A percentile compares a stretch with the other conserved stretches of the same genome.
These are phyloP conservation scores for Kluyveromyces nonfermentans DNA, from an alignment of 805 yeast species.

Conservation along the genomic window DNA sequence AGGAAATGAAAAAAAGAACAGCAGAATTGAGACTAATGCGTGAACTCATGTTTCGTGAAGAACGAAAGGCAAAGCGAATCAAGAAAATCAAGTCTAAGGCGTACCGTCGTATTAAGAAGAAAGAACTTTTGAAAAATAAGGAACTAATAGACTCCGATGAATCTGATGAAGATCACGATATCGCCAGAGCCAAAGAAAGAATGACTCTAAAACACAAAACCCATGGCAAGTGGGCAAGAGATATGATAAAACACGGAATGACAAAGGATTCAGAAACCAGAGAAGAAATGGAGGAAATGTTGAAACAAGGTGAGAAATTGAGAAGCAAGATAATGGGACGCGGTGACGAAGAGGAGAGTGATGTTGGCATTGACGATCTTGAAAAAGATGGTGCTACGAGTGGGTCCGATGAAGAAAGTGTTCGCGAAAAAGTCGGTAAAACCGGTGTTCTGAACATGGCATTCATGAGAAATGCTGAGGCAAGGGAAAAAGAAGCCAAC, in stretches of 20 bases:
- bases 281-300: slow-evolving; percentile 90
- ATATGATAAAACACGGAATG: slow-evolving; percentile 83
- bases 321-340: slow-evolving; percentile 63
- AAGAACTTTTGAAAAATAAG: slow-evolving; percentile 63
- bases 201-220: slow-evolving; percentile 88
- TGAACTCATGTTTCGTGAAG: slow-evolving; percentile 94
- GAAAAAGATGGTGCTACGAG: slow-evolving; percentile 40
- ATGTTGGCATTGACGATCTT: slow-evolving; percentile 39
- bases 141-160: slow-evolving; percentile 46
- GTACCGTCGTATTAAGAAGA: slow-evolving; percentile 77
- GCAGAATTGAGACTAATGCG: slow-evolving; percentile 84
- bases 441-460: slow-evolving; percentile 90
- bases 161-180: slow-evolving; percentile 55
- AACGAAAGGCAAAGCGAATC: slow-evolving; percentile 78
- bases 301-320: slow-evolving; percentile 74
- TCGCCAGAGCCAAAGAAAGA: slow-evolving; percentile 79
- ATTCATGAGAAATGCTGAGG: slow-evolving; percentile 87
- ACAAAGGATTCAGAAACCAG: slow-evolving; percentile 77
- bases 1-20: slow-evolving; percentile 68
- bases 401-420: slow-evolving; percentile 27
- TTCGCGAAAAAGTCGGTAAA: slow-evolving; percentile 51
- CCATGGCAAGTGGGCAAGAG: slow-evolving; percentile 81
- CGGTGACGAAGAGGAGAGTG: slow-evolving; percentile 41
- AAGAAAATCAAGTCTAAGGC: slow-evolving; percentile 93
- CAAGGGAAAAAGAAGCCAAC: slow-evolving; percentile 53